A percentile compares a stretch with the other conserved stretches of the same genome.
Conservation (phyloP, 257 asterid species). For the Schizonepeta tenuifolia region DNA sequence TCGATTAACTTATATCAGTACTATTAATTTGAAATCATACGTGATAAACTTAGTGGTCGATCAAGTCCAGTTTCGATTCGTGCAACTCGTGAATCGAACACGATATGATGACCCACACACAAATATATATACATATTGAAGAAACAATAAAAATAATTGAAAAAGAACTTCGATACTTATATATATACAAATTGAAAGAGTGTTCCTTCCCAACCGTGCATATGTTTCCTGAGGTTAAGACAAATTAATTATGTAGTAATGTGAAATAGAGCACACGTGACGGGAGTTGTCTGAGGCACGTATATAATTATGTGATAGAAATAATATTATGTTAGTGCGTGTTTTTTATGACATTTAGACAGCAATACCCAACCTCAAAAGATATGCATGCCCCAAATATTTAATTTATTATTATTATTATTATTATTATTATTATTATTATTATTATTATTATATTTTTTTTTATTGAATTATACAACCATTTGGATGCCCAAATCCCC, state of each 20-base stretch:
- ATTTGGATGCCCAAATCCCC: neutral
- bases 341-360: conserved; percentile 32
- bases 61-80: neutral
- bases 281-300: conserved; percentile 44
- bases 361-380: conserved; percentile 22
- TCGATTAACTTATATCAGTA: neutral
- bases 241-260: conserved; percentile 26
- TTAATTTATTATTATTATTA: neutral
- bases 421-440: too few species aligned
- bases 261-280: conserved; percentile 43
- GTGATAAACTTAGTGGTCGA: neutral
- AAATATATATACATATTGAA: too few species aligned
- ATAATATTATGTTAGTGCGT: neutral
- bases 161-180: neutral
- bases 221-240: conserved; percentile 45
- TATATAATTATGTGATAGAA: neutral
- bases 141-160: neutral
- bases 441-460: too few species aligned
- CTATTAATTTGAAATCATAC: neutral
- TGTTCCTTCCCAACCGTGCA: conserved; percentile 61
- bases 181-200: conserved; percentile 4
- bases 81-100: conserved; percentile 5
- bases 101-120: neutral
- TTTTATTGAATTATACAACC: neutral
- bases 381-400: conserved; percentile 30